Evolutionary conservation across 768 basidiomycete genomes (phyloP), one percentile per base, ranked within the genome.

Genomic region (Lactifluus rugatus): DNA sequence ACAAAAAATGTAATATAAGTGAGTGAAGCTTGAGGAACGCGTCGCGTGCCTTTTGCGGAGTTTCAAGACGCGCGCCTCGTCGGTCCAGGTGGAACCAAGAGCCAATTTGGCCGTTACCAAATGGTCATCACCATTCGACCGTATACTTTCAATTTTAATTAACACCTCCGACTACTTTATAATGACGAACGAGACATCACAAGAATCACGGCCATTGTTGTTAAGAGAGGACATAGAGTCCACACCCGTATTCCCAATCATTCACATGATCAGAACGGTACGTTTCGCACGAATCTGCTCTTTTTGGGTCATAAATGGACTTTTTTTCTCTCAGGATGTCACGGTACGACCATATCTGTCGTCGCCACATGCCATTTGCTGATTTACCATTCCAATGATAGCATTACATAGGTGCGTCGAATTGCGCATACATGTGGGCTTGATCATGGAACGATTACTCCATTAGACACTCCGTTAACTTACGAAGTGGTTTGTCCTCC

Each of bases 381-480:
- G 25, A 50, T 28, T 5, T 17, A 47, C 54, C 7, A 37, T 42
- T 3, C 41, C 19, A 11, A 17, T 48, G 17, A 25, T 34, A 89
- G 86, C 80, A 80, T 64, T 89, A 80, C 65, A 87, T 89, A 48
- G 86, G 86, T 85, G 62, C 46, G 73, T 67, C n/a, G 32, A 5
- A 53, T 19, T 42, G 54, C 28, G 47, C 21, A 50, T 41, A 32
- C 56, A 32, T 25, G 44, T 50, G 51, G 25, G 17, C 50, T 31
- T 39, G 46, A 62, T 39, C 32, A 57, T 48, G 37, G 48, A 45
- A 21, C 19, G n/a, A 57, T 14, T 8, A n/a, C 52, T 31, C 46
- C 8, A 50, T 48, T 63, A 89, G 93, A 96, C 69, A 89, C 92
- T 0, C 90, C 94, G 8, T 76, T 96, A 60, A 80, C 81, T 0